Evolutionary conservation across 306 rosid species (phyloP).

Genomic region (Heteromeles arbutifolia): DNA sequence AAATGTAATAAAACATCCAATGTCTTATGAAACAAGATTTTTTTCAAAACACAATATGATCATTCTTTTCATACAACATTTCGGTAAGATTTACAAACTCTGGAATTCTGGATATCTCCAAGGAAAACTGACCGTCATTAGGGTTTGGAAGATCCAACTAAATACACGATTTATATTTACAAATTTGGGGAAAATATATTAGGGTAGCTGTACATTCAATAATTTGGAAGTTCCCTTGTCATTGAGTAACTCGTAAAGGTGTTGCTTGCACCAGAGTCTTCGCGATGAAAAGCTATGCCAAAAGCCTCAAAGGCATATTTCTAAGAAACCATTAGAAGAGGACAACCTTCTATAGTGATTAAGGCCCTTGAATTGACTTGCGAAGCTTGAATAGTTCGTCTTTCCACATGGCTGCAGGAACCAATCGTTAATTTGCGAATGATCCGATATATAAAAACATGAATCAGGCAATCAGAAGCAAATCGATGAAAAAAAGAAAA

Average conservation of each 20-base stretch:
- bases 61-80: slow-evolving; percentile 20
- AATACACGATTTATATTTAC: slow-evolving; percentile 28
- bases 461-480: background rate
- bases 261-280: slow-evolving; percentile 3
- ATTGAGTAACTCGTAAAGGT: slow-evolving; percentile 14
- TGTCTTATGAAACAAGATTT: background rate
- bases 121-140: background rate
- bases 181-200: slow-evolving; percentile 14
- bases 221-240: slow-evolving; percentile 14
- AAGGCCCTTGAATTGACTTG: slow-evolving; percentile 47
- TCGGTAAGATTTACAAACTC: slow-evolving; percentile 20
- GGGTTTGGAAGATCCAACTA: slow-evolving; percentile 9
- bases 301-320: slow-evolving; percentile 21
- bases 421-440: slow-evolving; percentile 7
- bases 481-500: background rate
- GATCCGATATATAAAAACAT: slow-evolving; percentile 4
- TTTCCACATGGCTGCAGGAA: slow-evolving; percentile 80
- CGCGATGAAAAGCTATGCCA: slow-evolving; percentile 26
- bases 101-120: slow-evolving; percentile 2
- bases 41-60: background rate
- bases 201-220: slow-evolving; percentile 39
- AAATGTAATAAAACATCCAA: background rate
- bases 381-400: slow-evolving; percentile 70
- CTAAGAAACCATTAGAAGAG: background rate
- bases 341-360: slow-evolving; percentile 29